Conservation (phyloP, 73 alveolate species). For the Paramecium sonneborni region DNA sequence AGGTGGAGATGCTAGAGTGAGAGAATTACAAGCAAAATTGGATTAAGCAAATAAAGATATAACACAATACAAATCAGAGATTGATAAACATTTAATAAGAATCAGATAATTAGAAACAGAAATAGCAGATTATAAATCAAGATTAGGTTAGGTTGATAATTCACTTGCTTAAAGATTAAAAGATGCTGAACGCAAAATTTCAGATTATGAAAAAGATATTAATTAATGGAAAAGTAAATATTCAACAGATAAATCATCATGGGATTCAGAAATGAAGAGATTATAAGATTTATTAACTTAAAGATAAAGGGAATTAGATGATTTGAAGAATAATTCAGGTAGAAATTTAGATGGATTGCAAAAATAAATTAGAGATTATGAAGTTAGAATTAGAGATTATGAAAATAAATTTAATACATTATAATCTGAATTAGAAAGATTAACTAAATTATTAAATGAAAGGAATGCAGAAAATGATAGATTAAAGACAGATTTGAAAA, state of each 20-base stretch:
- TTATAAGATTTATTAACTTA: neutral
- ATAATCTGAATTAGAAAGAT: neutral
- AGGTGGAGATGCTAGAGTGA: conserved; percentile 6
- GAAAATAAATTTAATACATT: neutral
- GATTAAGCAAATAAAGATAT: conserved; percentile 38
- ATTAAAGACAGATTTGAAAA: conserved; percentile 13
- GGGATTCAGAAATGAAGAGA: conserved; percentile 49
- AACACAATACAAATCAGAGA: neutral
- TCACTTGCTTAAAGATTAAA: conserved; percentile 28
- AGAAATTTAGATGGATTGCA: neutral
- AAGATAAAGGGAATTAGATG: conserved; percentile 38
- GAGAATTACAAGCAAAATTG: neutral
- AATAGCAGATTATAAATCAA: neutral
- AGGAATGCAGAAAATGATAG: conserved; percentile 17
- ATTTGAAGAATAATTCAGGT: neutral
- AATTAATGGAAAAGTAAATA: conserved; percentile 27
- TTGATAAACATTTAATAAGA: neutral
- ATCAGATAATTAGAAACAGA: neutral
- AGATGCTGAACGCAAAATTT: conserved; percentile 16
- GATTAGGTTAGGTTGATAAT: conserved; percentile 47
- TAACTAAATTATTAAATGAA: neutral
- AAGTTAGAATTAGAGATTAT: neutral
- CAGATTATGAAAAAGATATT: conserved; percentile 25
- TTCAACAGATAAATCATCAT: conserved; percentile 4
- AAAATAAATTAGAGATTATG: conserved; percentile 11